Evolutionary conservation across 1,284 basidiomycete genomes (phyloP).

Genomic region (Fomitopsis betulina): DNA sequence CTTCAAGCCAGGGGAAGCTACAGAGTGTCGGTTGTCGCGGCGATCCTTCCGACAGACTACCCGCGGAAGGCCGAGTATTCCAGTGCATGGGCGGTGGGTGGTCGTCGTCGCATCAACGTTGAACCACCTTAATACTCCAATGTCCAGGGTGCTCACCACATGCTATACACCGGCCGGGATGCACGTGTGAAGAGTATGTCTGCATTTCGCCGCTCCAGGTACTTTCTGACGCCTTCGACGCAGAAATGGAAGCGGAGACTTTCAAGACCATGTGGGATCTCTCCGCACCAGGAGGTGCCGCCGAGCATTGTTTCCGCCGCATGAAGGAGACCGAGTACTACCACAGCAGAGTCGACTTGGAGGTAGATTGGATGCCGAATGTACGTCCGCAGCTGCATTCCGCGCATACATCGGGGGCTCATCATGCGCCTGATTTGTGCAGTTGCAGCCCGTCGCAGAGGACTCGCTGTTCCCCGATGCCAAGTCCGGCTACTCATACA

Average conservation of each 20-base stretch:
- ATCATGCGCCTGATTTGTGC: neutral
- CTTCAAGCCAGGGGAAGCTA: neutral
- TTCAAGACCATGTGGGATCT: neutral
- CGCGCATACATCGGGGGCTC: neutral
- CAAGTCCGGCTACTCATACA: neutral
- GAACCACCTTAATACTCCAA: neutral
- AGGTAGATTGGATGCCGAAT: neutral
- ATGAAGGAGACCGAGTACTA: neutral
- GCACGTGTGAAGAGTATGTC: neutral
- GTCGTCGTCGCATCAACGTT: neutral
- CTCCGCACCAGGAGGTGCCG: neutral
- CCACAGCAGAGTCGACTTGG: neutral
- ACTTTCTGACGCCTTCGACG: neutral
- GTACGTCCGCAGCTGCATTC: neutral
- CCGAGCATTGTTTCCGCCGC: conserved; percentile 1
- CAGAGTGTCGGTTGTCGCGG: neutral
- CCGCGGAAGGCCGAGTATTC: neutral
- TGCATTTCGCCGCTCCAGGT: neutral
- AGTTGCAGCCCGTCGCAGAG: neutral
- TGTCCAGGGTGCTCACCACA: neutral
- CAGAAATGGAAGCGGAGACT: neutral
- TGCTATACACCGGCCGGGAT: neutral
- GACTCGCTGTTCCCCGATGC: neutral
- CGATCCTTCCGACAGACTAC: neutral
- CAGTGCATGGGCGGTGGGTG: neutral